Evolutionary conservation across 441 rosid genomes (phyloP), one percentile per base, ranked within the genome.

Genomic region (Populus hybrid): DNA sequence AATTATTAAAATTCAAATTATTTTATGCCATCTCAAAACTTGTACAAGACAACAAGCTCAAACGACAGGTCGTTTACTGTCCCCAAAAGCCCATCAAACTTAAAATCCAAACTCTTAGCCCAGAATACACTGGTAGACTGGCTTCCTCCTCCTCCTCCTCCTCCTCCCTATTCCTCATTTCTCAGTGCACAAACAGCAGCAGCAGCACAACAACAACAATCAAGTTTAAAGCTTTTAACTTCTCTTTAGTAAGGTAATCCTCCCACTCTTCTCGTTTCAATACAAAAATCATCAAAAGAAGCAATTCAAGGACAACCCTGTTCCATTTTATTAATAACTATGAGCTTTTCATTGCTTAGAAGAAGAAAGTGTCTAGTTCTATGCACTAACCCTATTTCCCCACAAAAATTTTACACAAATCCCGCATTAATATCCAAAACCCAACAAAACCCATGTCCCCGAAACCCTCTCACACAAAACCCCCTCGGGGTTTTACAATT

Each of bases 341-440:
- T 92, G 94, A 90, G 84, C 65, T 80, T 77, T 21, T 76, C 78
- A 24, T 72, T 87, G 77, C 84, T 72, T 69, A 76, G 80, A 78
- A 82, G 84, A 76, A 88, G 83, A 77, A 86, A 81, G 29, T 33
- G 85, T 59, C 74, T 33, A 36, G 7, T 50, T 2, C 36, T 20
- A n/a, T 59, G 64, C 64, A n/a, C 23, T 79, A 21, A 72, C 74
- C 50, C 68, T 86, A 61, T 36, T 84, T 73, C 77, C 42, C 68
- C 56, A 64, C 64, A 77, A 24, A 80, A 12, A 6, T 3, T 80
- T 38, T 75, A 23, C 40, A 4, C 79, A 26, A 79, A 78, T 50
- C 74, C 67, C 73, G 53, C 64, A 40, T 78, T 35, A 6, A 11
- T 69, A 64, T 1, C 66, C 23, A 81, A 76, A 85, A 71, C 86